Conservation (phyloP, 305 asterid species). For the Plantago lanceolata region DNA sequence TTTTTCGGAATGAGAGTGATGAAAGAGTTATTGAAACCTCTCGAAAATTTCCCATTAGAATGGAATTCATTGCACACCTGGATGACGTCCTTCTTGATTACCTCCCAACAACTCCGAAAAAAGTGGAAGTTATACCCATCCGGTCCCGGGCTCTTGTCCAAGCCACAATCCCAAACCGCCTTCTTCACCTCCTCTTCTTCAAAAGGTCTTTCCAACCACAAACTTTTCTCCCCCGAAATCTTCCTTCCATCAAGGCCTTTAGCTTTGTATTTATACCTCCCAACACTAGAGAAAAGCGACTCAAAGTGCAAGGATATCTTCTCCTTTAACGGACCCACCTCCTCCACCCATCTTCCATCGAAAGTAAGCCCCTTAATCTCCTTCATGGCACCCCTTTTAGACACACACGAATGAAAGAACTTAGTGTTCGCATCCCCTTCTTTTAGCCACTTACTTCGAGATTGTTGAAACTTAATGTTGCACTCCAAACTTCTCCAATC, state of each 20-base stretch:
- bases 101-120: neutral
- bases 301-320: too few species aligned
- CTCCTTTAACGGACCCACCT: neutral
- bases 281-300: too few species aligned
- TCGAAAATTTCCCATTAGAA: neutral
- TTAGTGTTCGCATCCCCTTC: too few species aligned
- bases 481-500: too few species aligned
- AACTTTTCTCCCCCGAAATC: neutral
- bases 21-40: neutral
- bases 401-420: too few species aligned
- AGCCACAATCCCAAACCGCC: neutral
- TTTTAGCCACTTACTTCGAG: too few species aligned
- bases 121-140: too few species aligned
- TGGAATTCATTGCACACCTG: neutral
- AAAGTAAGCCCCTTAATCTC: neutral
- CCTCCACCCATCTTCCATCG: neutral
- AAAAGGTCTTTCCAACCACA: neutral
- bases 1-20: neutral
- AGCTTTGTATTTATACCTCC: too few species aligned
- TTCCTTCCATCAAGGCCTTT: too few species aligned
- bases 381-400: too few species aligned
- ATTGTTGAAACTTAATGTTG: too few species aligned
- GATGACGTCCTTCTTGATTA: neutral
- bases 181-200: neutral
- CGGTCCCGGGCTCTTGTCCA: too few species aligned